Base-by-base conservation (phyloP, 352 stramenopile species). In the Phytopythium helicoides region DNA sequence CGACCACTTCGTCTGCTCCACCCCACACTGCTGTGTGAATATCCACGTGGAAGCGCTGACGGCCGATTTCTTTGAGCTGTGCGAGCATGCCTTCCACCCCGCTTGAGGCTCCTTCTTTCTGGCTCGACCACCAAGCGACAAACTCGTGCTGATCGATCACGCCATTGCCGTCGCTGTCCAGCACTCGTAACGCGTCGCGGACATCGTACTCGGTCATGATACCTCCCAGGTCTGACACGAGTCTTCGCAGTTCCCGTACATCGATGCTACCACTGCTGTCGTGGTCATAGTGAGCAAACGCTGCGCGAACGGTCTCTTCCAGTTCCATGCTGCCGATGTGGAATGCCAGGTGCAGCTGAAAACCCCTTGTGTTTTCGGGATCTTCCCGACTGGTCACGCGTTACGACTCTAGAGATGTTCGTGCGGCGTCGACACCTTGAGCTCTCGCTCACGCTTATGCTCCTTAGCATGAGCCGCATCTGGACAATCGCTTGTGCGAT, bases 81-180 rank as follows among this genome's bases (percentile, higher is more conserved):
- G 59, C 62, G n/a, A 91, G 56, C 19, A 63, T 66, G 34, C 64
- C 77, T 44, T 87, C 76, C 2, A 86, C 47, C 5, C 51, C 40
- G 11, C 71, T 66, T 28, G 86, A 68, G 34, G 68, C 71, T 41
- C 76, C 63, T 41, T 80, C 47, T 33, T 79, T 55, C 23, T 76
- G 62, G n/a, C 33, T 22, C 8, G 49, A 47, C 81, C 81, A 91
- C 81, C 81, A 91, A 21, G 47, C 39, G 1, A 66, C 52, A 39
- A 91, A 91, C 60, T 91, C 77, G 35, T 68, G 50, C 34, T 66
- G 54, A n/a, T 85, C 76, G 39, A 91, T 76, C 8, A 62, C 56
- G 6, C 77, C 76, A 40, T 85, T 72, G 44, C 48, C 37, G 49
- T 91, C 67, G 15, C 59, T 58, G 35, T 91, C 81, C 26, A 91